Conservation (phyloP, 805 yeast species). For the Tetrapisispora namnaoensis region DNA sequence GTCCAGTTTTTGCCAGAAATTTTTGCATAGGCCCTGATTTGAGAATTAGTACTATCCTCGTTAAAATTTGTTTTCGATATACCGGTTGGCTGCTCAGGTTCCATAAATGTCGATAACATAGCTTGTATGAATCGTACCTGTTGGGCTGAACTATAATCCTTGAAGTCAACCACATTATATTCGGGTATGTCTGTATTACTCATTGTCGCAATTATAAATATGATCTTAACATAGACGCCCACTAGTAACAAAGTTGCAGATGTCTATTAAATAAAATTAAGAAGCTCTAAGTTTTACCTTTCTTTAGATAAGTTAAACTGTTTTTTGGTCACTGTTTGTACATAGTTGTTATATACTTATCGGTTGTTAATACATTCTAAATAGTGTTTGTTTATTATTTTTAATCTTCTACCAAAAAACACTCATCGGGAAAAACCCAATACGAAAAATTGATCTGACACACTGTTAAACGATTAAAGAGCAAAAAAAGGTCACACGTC, state of each 20-base stretch:
- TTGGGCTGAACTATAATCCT: conserved; percentile 11
- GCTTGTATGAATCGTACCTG: conserved; percentile 53
- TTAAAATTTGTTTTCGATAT: conserved; percentile 68
- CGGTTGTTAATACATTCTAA: neutral
- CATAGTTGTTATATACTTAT: neutral
- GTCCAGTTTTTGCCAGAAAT: conserved; percentile 93
- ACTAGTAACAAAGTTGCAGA: neutral
- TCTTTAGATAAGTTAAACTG: too few relatives aligned
- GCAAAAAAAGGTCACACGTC: neutral
- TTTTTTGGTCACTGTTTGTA: neutral
- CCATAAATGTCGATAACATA: conserved; percentile 56
- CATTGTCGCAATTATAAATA: neutral
- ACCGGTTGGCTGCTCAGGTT: conserved; percentile 67
- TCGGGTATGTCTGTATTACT: neutral
- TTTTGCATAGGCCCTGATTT: conserved; percentile 95
- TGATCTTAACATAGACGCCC: neutral
- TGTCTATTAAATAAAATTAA: too few relatives aligned
- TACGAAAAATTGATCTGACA: neutral
- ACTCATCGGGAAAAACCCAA: neutral
- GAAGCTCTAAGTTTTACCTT: neutral
- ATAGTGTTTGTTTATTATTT: neutral
- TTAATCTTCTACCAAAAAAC: neutral
- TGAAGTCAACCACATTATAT: neutral
- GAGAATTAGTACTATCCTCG: conserved; percentile 45
- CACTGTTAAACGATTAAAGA: neutral